phyloP scores from a whole-genome alignment of 176 grass and related monocot genomes.

The Lolium multiflorum region DNA sequence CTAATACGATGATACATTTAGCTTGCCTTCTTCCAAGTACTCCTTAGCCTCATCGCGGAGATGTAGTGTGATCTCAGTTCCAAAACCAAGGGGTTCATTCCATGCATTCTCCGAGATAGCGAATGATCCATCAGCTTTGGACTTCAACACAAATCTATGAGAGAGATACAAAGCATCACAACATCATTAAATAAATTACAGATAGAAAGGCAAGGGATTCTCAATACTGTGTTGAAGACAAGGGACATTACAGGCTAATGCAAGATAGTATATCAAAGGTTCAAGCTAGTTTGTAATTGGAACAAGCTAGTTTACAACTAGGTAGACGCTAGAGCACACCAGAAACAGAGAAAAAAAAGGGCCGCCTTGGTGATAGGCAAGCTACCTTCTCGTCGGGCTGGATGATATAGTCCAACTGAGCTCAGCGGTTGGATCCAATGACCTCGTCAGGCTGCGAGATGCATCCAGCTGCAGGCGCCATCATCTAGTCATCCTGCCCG shows the following conservation, averaged over 20 bases:
- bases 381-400: no score
- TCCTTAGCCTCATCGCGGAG: conserved; percentile 89
- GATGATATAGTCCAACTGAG: no score
- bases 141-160: conserved; percentile 88
- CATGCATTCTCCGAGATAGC: conserved; percentile 94
- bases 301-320: no score
- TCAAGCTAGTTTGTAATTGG: no score
- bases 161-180: conserved; percentile 2
- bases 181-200: background rate
- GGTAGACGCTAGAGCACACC: no score
- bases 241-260: background rate
- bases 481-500: no score
- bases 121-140: conserved; percentile 94
- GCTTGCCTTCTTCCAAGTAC: conserved; percentile 89
- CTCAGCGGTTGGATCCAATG: no score
- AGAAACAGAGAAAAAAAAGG: no score
- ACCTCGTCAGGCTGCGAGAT: no score
- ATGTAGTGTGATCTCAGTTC: conserved; percentile 96
- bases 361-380: no score
- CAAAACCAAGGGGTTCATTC: conserved; percentile 90
- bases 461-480: no score
- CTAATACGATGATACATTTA: conserved; percentile 62
- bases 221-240: background rate
- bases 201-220: background rate
- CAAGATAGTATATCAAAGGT: no score